Evolutionary conservation across 306 rosid species (phyloP), one percentile per base, ranked within the genome.

Genomic region (Lithocarpus polystachyus): DNA sequence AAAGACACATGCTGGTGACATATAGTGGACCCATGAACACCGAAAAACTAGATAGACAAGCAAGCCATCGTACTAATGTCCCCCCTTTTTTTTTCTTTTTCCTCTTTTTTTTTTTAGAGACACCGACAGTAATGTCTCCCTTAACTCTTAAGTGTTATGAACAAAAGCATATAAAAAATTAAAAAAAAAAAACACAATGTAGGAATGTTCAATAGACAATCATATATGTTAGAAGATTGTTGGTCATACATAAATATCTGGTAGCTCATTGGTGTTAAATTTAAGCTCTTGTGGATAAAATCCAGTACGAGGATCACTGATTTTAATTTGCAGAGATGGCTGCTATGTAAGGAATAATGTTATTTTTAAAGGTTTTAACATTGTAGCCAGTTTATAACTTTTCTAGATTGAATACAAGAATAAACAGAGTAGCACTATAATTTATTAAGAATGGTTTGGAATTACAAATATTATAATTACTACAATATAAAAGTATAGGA

Each of bases 1-100:
- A 71, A 83, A 80, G 81, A 67, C 84, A 78, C 75, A 83, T 70
- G 79, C 77, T 78, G 37, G 48, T 40, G 75, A 80, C 80, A 82
- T 64, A 26, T 37, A 68, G 77, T 68, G 69, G 77, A 73, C 48
- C 76, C 29, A 64, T 53, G 35, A 71, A 48, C 37, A 40, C 62
- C 73, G 70, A 75, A 65, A 59, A 51, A 72, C 6, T 37, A 64
- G 33, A 53, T n/a, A 40, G 17, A 69, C 8, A 65, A 18, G 40
- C 52, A 48, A 48, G 53, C 53, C 53, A 48, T 48, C 4, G 14
- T 48, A 48, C 45, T 2, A 8, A 40, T 40, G 45, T 40, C 45
- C 11, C 45, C 45, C 45, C n/a, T n/a, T 2, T 40, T 40, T 40
- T 40, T 40, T 8, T 8, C 45, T 40, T 40, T 40, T 40, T 9